A percentile compares a stretch with the other conserved stretches of the same genome.
Conservation (phyloP, 768 basidiomycete species). For the button mushroom (Agaricus bisporus) region DNA sequence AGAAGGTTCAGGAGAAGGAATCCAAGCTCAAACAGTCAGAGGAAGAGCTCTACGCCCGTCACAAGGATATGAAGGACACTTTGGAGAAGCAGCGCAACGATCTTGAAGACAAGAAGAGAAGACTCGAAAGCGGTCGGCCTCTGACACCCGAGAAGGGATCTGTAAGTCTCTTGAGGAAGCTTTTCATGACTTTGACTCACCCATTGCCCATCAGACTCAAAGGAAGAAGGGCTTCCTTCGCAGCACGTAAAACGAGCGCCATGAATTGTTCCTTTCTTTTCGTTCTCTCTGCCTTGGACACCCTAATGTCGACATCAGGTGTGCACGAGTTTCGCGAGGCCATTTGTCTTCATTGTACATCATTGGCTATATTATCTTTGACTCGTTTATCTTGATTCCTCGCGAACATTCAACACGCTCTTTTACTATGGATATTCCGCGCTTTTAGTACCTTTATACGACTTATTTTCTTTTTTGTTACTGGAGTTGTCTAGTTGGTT, state of each 20-base stretch:
- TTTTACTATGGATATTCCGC: conserved; percentile 48
- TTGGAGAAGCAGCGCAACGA: conserved; percentile 94
- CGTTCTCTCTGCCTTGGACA: conserved; percentile 17
- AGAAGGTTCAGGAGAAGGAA: conserved; percentile 99
- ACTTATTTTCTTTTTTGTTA: conserved; percentile 31
- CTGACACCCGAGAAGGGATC: conserved; percentile 91
- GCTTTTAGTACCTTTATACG: conserved; percentile 41
- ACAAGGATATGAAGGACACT: conserved; percentile 99
- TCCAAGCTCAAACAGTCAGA: conserved; percentile 98
- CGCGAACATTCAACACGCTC: conserved; percentile 51
- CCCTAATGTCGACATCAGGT: conserved; percentile 23
- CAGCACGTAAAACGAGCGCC: conserved; percentile 42
- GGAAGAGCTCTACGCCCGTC: conserved; percentile 96
- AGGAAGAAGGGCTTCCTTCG: conserved; percentile 77
- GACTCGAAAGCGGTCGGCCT: conserved; percentile 90
- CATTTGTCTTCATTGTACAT: conserved; percentile 31
- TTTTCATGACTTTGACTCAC: conserved; percentile 14
- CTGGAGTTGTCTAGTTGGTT: conserved; percentile 33
- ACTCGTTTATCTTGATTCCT: conserved; percentile 41
- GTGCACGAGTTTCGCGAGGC: conserved; percentile 20
- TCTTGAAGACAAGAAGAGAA: conserved; percentile 97
- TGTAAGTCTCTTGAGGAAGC: conserved; percentile 40
- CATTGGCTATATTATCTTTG: conserved; percentile 30
- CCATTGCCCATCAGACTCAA: conserved; percentile 35
- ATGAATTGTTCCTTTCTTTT: conserved; percentile 20